Base-by-base conservation (phyloP, 441 rosid species). In the Gossypium davidsonii region DNA sequence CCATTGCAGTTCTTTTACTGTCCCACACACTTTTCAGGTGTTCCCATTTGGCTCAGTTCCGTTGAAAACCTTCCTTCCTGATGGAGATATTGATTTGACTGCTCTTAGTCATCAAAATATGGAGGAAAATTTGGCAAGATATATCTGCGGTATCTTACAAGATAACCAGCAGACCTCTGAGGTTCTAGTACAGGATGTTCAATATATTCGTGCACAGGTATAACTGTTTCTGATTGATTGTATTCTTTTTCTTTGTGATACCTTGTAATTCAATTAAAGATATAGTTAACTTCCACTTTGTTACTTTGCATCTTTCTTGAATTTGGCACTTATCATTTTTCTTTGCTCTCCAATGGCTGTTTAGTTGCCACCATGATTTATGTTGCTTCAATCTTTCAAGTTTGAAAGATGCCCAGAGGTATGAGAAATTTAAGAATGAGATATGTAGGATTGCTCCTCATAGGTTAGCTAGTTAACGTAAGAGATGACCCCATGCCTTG, bases 11-110 rank as follows among this genome's bases (percentile, higher is more conserved):
- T 73, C 42, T 67, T 77, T 62, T 72, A 31, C 71, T 12, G 28
- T 59, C 69, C 55, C 28, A 1, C 77, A 71, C 55, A 56, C 68
- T 74, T 78, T 75, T 37, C 79, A 95, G 99, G 92, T 90, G 64
- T 86, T 88, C 79, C 83, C 95, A 62, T 91, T 89, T 86, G 99
- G 99, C 59, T 95, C 98, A 0, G 95, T 93, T 67, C 97, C 98
- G 25, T 67, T 95, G 66, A 93, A 90, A 85, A 87, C 98, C 4
- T 95, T 91, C 83, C 95, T 95, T 63, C 98, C 97, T 52, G 98
- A 95, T 73, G 99, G 99, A 74, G 99, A 93, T 79, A 90, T 95
- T 62, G 99, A 95, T 84, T 81, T 95, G 80, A 95, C 96, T 25
- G 85, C 81, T 26, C 81, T 93, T 53, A 77, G 88, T 75, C 83